Base-by-base conservation (phyloP, 2,329 filamentous ascomycete species). In the Fusarium burgessii region DNA sequence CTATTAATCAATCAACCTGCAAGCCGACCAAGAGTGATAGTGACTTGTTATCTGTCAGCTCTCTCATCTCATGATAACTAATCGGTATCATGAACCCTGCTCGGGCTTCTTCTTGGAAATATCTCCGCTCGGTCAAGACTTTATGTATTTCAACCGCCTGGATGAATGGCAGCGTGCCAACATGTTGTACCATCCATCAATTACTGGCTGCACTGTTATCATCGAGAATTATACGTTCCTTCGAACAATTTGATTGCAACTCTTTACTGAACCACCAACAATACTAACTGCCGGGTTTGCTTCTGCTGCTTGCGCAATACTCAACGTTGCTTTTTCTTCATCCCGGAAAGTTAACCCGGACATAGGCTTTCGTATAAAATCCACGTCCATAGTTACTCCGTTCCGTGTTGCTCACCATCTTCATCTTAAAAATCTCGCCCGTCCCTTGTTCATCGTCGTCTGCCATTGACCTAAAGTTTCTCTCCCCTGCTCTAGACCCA, bases 381-480 rank as follows among this genome's bases (percentile, higher is more conserved):
- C 49, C 59, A 51, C 67, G 56, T 50, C 65, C 58, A 40, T 62
- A 66, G 41, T 62, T 49, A 62, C 42, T 56, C 56, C 62, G 65
- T 64, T 50, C 56, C 66, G 60, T 64, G 41, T 61, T 45, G 40
- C 43, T 63, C 61, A 43, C 55, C 70, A 73, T 71, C 70, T 55
- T 72, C 66, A 72, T 73, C 70, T 70, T 69, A 62, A 66, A 23
- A 67, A 62, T 64, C 66, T 52, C 56, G 32, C 47, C 41, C 20
- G 50, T 60, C 42, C 62, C 65, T 70, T 72, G 69, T 51, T 51
- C 40, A 59, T 46, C 46, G 27, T 55, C 64, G 58, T 55, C 56
- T 72, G 43, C 65, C 42, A 51, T 59, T 57, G 42, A 70, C 57
- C 49, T 52, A 58, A 49, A 32, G 17, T 59, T 55, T 66, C 52